phyloP scores from a whole-genome alignment of 495 filamentous ascomycete species.

The Articulospora tetracladia region DNA sequence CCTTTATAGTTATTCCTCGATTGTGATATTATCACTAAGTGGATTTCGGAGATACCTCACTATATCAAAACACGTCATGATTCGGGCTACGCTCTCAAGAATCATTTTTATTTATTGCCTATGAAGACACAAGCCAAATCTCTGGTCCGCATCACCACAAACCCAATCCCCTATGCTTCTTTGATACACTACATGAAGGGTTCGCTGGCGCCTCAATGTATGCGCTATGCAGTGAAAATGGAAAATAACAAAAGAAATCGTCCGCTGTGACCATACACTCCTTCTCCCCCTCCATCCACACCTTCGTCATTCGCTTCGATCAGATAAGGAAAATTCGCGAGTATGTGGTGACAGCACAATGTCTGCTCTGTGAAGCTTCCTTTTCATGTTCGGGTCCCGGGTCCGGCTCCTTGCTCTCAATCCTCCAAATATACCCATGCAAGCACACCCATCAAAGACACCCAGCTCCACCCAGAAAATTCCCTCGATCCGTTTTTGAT shows the following conservation, averaged over 20 bases:
- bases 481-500: conserved; percentile 13
- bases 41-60: background rate
- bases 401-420: background rate
- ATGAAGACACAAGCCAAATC: background rate
- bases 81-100: too few relatives aligned
- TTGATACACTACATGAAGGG: conserved; percentile 19
- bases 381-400: conserved; percentile 5
- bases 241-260: conserved; percentile 25
- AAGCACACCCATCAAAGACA: conserved; percentile 4
- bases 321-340: conserved; percentile 9
- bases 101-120: conserved; percentile 9
- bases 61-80: background rate
- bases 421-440: conserved; percentile 1
- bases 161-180: conserved; percentile 14
- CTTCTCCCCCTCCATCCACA: background rate
- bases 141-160: conserved; percentile 2
- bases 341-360: conserved; percentile 8
- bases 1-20: too few relatives aligned
- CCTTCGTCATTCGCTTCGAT: background rate
- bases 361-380: conserved; percentile 9
- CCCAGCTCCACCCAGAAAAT: conserved; percentile 9
- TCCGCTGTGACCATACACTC: background rate
- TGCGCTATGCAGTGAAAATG: conserved; percentile 21
- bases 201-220: conserved; percentile 8
- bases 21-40: too few relatives aligned